Conservation (phyloP, 805 yeast species). For the Hanseniaspora guilliermondii region DNA sequence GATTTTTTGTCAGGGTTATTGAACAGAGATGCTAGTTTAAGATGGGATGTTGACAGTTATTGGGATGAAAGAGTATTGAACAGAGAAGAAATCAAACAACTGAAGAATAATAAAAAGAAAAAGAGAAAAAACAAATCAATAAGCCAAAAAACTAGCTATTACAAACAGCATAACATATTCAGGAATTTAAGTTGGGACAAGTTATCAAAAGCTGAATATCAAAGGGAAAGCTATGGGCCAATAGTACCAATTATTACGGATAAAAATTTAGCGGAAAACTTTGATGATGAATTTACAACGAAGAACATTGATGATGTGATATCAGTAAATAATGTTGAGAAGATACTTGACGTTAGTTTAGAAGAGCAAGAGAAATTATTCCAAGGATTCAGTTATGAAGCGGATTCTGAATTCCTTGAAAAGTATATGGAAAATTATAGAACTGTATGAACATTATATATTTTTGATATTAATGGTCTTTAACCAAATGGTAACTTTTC, state of each 20-base stretch:
- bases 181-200: conserved; percentile 61
- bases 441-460: too few species aligned
- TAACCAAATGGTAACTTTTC: too few species aligned
- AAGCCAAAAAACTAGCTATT: conserved; percentile 25
- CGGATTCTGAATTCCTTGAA: conserved; percentile 28
- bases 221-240: conserved; percentile 47
- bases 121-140: conserved; percentile 24
- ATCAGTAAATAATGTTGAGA: conserved; percentile 17
- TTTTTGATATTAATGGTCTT: too few species aligned
- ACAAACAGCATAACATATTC: conserved; percentile 61
- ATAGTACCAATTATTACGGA: conserved; percentile 72
- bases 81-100: conserved; percentile 10
- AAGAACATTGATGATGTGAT: conserved; percentile 37
- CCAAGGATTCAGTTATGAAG: conserved; percentile 30
- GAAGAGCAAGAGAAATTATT: conserved; percentile 21
- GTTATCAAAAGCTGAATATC: conserved; percentile 38
- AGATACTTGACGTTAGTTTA: neutral
- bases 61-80: conserved; percentile 28
- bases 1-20: conserved; percentile 55
- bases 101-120: conserved; percentile 11
- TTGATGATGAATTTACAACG: conserved; percentile 65
- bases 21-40: conserved; percentile 55
- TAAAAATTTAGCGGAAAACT: conserved; percentile 74
- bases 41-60: conserved; percentile 48
- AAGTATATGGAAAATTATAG: conserved; percentile 21